Base-by-base conservation (phyloP, 371 early-diverging fungal species). In the Saksenaea vasiformis region DNA sequence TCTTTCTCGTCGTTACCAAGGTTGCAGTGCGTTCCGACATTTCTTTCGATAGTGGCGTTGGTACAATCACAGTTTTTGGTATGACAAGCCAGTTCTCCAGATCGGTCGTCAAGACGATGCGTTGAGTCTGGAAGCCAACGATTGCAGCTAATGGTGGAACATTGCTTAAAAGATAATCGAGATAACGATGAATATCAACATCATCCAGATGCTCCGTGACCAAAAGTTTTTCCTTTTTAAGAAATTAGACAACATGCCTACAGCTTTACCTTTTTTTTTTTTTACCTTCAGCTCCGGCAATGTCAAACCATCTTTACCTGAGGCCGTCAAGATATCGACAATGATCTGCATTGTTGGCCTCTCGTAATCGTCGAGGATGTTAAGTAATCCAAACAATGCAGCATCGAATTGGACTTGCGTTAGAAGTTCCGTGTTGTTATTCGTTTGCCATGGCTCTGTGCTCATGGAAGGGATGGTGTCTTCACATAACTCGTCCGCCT, bases 91-190 rank as follows among this genome's bases (percentile, higher is more conserved):
- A 72, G 14, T 51, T 36, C 24, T 41, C 36, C 8, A 67, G 24
- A 36, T 66, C 54, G 5, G 34, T 47, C 10, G 44, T 28, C 26
- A 62, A 54, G 2, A 77, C 72, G 66, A 69, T 69, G 17, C 73
- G 73, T 19, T 54, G 35, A 19, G 70, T 31, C 9, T 54, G 41
- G 41, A 68, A 73, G 1, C 77, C 77, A 28, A 73, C 73, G 5
- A 26, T 17, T 10, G 34, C 47, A 4, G 73, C 37, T 17, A 77
- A 44, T 9, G 59, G 58, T 9, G 70, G 64, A 1, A 58, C 55
- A 7, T 60, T 10, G 26, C 60, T 60, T 7, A 34, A n/a, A 4
- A 76, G 56, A 2, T 15, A 53, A 17, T 62, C 43, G n/a, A 76
- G 7, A 24, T 54, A 60, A 19, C 24, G 10, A 26, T 37, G 26